phyloP scores from a whole-genome alignment of 164 flowering plant species.

The Litsea cubeba region DNA sequence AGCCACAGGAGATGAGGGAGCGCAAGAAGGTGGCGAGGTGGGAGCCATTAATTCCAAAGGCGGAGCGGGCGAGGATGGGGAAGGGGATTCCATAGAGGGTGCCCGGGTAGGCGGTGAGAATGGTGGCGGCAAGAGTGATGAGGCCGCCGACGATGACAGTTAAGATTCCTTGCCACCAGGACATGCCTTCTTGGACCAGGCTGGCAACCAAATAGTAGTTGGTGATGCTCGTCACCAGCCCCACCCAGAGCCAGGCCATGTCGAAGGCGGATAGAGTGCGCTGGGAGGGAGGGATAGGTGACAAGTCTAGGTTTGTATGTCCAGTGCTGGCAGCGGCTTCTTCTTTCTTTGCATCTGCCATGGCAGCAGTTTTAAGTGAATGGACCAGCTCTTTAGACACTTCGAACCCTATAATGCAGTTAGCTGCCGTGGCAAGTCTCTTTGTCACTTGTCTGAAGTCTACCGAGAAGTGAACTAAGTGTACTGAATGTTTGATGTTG shows the following conservation, averaged over 20 bases:
- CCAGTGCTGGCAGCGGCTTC: no score
- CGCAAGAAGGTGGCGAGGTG: constrained; percentile 77
- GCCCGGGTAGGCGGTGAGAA: constrained; percentile 81
- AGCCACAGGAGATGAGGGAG: constrained; percentile 83
- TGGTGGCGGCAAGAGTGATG: constrained; percentile 50
- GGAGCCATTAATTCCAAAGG: constrained; percentile 81
- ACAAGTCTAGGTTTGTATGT: no score
- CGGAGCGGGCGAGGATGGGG: constrained; percentile 76
- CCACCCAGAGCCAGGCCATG: constrained; percentile 84
- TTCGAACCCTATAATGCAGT: no score
- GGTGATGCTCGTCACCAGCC: constrained; percentile 85
- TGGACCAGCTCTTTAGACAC: no score
- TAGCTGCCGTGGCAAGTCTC: no score
- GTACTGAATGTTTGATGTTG: no score
- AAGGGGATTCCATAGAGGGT: constrained; percentile 78
- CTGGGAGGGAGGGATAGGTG: constrained; percentile 6
- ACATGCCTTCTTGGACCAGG: constrained; percentile 90
- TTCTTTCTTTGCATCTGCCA: no score
- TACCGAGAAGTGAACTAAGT: no score
- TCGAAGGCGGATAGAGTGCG: constrained; percentile 63
- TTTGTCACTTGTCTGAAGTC: no score
- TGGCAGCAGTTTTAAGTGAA: no score
- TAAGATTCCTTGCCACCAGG: constrained; percentile 95
- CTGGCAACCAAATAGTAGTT: constrained; percentile 85
- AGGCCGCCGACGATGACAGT: constrained; percentile 77